A percentile compares a stretch with the other conserved stretches of the same genome.
Evolutionary conservation across 495 filamentous ascomycete species (phyloP).

Genomic region (Penicillium simplicissimum): DNA sequence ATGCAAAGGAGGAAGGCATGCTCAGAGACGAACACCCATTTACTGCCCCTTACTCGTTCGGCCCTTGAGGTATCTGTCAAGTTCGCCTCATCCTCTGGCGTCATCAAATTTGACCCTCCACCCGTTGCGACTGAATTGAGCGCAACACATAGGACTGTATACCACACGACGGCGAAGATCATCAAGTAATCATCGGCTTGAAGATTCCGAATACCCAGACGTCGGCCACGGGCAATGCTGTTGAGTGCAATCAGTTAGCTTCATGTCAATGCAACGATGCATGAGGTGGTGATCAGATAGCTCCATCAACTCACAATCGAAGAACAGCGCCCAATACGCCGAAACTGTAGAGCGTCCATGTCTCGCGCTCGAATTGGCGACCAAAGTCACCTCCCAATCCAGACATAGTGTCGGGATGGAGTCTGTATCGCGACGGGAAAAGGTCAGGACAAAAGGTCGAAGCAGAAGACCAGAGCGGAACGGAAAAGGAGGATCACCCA

Average conservation of each 20-base stretch:
- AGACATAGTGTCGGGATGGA: conserved; percentile 35
- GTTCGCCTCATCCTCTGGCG: conserved; percentile 35
- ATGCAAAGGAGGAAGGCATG: conserved; percentile 52
- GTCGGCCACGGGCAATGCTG: conserved; percentile 51
- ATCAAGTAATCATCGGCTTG: conserved; percentile 56
- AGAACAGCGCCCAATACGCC: conserved; percentile 44
- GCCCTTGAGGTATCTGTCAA: conserved; percentile 42
- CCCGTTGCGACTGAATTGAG: conserved; percentile 52
- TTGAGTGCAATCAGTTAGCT: background rate
- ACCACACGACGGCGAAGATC: conserved; percentile 50
- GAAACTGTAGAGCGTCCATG: conserved; percentile 51
- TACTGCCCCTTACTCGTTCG: conserved; percentile 51
- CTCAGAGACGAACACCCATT: conserved; percentile 59
- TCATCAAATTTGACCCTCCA: conserved; percentile 57
- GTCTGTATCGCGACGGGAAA: conserved; percentile 14
- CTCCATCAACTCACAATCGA: conserved; percentile 44
- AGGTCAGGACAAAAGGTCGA: conserved; percentile 17
- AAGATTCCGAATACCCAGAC: conserved; percentile 46
- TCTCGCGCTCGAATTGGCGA: conserved; percentile 40
- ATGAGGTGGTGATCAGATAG: background rate
- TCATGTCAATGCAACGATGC: background rate
- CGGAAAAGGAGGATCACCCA: conserved; percentile 18
- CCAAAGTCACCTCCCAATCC: conserved; percentile 38
- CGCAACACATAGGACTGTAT: conserved; percentile 54
- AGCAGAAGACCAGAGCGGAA: conserved; percentile 5